These are phyloP conservation scores for Pichia sp. DNA, from an alignment of 1,139 yeast species.

Conservation along the genomic window DNA sequence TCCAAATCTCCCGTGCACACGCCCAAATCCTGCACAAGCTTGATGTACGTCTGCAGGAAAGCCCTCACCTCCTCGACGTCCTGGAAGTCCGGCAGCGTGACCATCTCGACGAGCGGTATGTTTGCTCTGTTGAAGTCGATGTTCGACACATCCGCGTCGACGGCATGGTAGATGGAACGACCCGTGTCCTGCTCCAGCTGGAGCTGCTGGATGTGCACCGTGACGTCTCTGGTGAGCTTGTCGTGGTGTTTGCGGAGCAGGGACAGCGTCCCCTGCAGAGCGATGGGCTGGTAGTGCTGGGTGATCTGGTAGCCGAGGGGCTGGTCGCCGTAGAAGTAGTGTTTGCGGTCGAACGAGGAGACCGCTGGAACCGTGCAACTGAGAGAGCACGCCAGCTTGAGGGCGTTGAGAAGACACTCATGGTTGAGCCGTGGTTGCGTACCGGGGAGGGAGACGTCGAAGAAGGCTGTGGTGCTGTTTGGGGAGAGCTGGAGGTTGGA, in stretches of 20 bases:
- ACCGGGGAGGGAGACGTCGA: constrained; percentile 89
- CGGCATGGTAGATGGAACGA: constrained; percentile 56
- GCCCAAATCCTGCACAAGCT: constrained; percentile 59
- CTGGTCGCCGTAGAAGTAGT: constrained; percentile 94
- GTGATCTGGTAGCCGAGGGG: constrained; percentile 96
- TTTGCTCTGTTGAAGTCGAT: constrained; percentile 84
- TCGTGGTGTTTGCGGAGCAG: constrained; percentile 47
- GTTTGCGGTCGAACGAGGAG: constrained; percentile 86
- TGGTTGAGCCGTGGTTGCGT: constrained; percentile 81
- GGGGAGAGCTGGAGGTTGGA: constrained; percentile 50
- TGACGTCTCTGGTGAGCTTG: constrained; percentile 35
- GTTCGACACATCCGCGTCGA: constrained; percentile 34
- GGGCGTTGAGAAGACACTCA: constrained; percentile 67
- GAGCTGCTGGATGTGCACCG: constrained; percentile 61
- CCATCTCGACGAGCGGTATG: constrained; percentile 84
- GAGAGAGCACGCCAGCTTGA: constrained; percentile 70
- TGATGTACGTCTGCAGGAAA: constrained; percentile 78
- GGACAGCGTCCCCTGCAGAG: constrained; percentile 56
- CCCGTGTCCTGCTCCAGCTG: constrained; percentile 97
- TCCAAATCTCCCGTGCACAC: constrained; percentile 90
- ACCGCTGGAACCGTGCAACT: constrained; percentile 52
- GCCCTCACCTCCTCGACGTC: constrained; percentile 65
- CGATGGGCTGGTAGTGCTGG: constrained; percentile 80
- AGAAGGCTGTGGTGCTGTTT: constrained; percentile 69
- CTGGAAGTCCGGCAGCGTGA: constrained; percentile 83